These are phyloP conservation scores for Cyclotella choctawhatcheeana DNA, from an alignment of 108 stramenopile species.

Conservation along the genomic window DNA sequence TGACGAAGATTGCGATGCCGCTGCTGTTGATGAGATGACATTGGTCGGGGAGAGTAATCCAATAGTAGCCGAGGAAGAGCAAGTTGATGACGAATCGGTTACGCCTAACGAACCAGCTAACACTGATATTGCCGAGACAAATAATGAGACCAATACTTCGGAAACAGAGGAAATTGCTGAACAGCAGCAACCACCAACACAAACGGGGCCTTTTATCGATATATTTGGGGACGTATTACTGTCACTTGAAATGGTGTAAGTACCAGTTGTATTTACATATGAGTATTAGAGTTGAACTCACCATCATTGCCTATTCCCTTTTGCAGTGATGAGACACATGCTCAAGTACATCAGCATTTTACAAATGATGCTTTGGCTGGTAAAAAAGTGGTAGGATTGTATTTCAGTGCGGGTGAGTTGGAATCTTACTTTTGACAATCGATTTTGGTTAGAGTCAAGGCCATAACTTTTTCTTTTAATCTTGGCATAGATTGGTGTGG, in stretches of 20 bases:
- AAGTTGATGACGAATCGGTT: not conserved
- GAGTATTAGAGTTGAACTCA: too few species aligned
- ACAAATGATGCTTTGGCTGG: conserved; percentile 77
- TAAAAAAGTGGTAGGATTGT: conserved; percentile 89
- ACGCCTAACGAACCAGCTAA: not conserved
- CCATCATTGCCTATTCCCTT: too few species aligned
- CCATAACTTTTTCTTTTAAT: too few species aligned
- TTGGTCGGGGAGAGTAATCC: not conserved
- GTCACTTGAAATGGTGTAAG: conserved; percentile 77
- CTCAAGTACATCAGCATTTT: conserved; percentile 68
- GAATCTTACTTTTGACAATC: too few species aligned
- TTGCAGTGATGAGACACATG: conserved; percentile 73
- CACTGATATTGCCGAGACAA: not conserved
- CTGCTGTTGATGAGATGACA: not conserved
- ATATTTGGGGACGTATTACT: conserved; percentile 75
- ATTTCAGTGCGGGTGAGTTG: conserved; percentile 86
- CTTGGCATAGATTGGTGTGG: conserved; percentile 75
- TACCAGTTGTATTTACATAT: too few species aligned
- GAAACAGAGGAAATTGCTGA: not conserved
- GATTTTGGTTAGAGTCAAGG: too few species aligned
- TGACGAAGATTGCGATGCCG: not conserved
- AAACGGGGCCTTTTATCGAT: conserved; percentile 86
- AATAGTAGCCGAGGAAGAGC: not conserved
- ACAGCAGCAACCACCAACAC: conserved; percentile 48
- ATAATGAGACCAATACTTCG: not conserved